These are phyloP conservation scores for Trichosporon faecale DNA, from an alignment of 1,284 basidiomycete species.

Conservation along the genomic window DNA sequence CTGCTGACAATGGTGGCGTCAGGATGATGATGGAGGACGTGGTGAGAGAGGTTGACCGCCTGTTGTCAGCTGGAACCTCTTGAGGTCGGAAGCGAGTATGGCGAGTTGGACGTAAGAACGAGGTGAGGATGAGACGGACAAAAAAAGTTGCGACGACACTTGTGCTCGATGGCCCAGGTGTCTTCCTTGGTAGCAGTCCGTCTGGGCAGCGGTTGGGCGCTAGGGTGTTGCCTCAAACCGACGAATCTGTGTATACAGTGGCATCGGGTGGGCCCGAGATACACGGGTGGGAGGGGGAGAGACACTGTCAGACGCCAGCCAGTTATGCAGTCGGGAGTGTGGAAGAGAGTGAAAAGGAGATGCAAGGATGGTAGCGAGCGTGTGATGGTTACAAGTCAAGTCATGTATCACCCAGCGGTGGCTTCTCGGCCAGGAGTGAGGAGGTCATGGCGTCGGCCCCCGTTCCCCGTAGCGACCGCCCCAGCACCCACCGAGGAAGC, in stretches of 20 bases:
- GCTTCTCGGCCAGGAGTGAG: not conserved
- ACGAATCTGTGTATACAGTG: not conserved
- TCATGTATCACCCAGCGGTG: not conserved
- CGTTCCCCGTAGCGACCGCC: not conserved
- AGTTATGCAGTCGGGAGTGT: not conserved
- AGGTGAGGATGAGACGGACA: not conserved
- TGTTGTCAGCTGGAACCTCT: not conserved
- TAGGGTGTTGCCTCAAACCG: not conserved
- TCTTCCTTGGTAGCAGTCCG: not conserved
- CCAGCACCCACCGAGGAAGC: not conserved
- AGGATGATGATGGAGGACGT: no score
- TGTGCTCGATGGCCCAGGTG: not conserved
- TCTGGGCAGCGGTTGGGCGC: not conserved
- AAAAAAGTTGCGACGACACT: not conserved
- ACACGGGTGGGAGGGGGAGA: not conserved
- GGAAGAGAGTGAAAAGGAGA: not conserved
- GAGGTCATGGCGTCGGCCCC: not conserved
- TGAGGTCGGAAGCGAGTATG: not conserved
- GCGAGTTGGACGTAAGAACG: not conserved
- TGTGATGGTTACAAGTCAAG: not conserved
- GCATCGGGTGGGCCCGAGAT: not conserved
- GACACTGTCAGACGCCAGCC: not conserved
- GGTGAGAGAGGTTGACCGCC: not conserved
- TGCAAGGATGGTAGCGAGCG: not conserved
- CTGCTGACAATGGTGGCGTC: no score